phyloP scores from a whole-genome alignment of 169 alveolate genomes.

The Plasmodium relictum region DNA sequence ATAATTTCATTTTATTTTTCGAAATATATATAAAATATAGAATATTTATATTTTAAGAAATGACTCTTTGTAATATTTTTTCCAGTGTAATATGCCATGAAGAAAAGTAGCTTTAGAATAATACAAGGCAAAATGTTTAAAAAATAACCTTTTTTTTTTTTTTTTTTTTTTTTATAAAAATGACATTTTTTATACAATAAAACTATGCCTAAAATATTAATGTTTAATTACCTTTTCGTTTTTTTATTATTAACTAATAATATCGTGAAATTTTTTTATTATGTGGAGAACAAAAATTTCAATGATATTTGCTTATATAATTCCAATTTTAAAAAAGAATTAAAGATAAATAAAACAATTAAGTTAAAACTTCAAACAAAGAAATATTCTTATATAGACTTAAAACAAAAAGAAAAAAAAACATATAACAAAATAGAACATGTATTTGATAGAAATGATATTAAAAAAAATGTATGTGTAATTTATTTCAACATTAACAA shows the following conservation, averaged over 20 bases:
- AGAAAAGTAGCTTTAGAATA: too few relatives aligned
- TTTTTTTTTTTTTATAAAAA: slow-evolving; percentile 16
- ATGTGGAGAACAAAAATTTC: slow-evolving; percentile 21
- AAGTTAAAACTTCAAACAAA: slow-evolving; percentile 14
- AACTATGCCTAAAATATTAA: slow-evolving; percentile 53
- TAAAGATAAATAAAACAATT: slow-evolving; percentile 7
- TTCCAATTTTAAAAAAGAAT: not conserved
- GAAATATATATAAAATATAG: too few relatives aligned
- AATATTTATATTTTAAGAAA: too few relatives aligned
- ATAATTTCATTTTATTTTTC: too few relatives aligned
- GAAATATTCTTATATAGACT: slow-evolving; percentile 7
- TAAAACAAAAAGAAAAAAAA: slow-evolving; percentile 4
- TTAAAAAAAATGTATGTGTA: slow-evolving; percentile 1
- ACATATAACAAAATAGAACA: not conserved
- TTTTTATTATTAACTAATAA: slow-evolving; percentile 47
- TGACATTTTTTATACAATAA: slow-evolving; percentile 15
- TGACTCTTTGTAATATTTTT: too few relatives aligned
- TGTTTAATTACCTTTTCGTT: slow-evolving; percentile 20
- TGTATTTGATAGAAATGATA: slow-evolving; percentile 9
- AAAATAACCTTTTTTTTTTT: not conserved
- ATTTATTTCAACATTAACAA: slow-evolving; percentile 2
- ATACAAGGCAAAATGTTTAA: too few relatives aligned
- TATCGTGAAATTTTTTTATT: slow-evolving; percentile 17
- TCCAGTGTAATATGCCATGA: too few relatives aligned
- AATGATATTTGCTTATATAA: slow-evolving; percentile 15